phyloP scores from a whole-genome alignment of 306 rosid species.

The Clitoria ternatea region DNA sequence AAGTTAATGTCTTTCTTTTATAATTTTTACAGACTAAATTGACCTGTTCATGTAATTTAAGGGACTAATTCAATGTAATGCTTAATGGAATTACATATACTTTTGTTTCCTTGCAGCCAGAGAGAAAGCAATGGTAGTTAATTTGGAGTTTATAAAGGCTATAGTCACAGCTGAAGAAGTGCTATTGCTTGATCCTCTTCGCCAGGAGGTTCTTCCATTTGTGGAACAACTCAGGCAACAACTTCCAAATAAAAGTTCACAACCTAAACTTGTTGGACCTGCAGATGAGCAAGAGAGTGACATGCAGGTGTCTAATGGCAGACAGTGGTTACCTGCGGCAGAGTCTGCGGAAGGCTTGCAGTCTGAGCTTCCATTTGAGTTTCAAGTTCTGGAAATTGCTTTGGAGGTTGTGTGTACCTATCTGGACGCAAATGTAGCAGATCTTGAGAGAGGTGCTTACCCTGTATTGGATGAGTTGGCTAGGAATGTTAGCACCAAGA shows the following conservation, averaged over 20 bases:
- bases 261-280: constrained; percentile 36
- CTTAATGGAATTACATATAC: neutral
- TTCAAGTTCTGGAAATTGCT: constrained; percentile 95
- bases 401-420: constrained; percentile 82
- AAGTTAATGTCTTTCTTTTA: no score
- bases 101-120: constrained; percentile 35
- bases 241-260: constrained; percentile 54
- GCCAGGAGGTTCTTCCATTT: constrained; percentile 87
- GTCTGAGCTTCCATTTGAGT: constrained; percentile 87
- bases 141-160: constrained; percentile 74
- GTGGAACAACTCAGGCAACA: constrained; percentile 86
- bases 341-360: constrained; percentile 67
- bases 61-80: no score
- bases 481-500: constrained; percentile 93
- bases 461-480: constrained; percentile 95
- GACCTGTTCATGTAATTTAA: no score
- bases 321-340: constrained; percentile 42
- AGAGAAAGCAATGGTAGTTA: constrained; percentile 99
- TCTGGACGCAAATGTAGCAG: constrained; percentile 77
- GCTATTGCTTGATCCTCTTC: constrained; percentile 78
- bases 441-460: constrained; percentile 88
- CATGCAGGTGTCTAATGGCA: constrained; percentile 38
- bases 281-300: constrained; percentile 55
- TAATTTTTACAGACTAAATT: no score
- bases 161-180: constrained; percentile 97